phyloP scores from a whole-genome alignment of 148 eudicot species.

The Vaccinium myrtillus region DNA sequence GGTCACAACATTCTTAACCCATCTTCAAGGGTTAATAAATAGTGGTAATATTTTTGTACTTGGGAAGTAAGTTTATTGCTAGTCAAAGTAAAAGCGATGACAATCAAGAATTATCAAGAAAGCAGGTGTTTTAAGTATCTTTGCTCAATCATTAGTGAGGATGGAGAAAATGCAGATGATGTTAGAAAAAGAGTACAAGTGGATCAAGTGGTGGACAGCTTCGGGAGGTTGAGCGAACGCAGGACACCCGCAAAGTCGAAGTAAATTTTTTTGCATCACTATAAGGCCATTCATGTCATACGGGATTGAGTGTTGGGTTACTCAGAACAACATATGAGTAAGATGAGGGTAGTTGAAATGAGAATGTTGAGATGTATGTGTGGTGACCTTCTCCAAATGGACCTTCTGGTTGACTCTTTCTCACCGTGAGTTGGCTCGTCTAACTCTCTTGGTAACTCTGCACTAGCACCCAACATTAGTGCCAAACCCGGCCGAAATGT shows the following conservation, averaged over 20 bases:
- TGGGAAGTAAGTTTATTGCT: not conserved
- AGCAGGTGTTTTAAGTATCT: not conserved
- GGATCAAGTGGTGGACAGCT: not conserved
- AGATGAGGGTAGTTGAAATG: not conserved
- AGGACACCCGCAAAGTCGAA: not conserved
- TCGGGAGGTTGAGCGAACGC: not conserved
- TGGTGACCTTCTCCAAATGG: not conserved
- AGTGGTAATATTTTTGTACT: not conserved
- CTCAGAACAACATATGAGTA: not conserved
- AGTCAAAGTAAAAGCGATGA: not conserved
- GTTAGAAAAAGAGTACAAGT: not conserved
- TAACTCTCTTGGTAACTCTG: no score
- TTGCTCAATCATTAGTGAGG: not conserved
- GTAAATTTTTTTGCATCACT: no score
- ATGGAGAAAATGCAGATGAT: not conserved
- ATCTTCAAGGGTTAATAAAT: not conserved
- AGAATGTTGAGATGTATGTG: not conserved
- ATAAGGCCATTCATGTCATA: not conserved
- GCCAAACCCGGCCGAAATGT: no score
- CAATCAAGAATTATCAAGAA: not conserved
- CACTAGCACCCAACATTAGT: no score
- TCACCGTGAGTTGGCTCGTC: no score
- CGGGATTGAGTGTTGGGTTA: not conserved
- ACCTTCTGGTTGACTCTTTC: no score
- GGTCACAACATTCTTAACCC: not conserved